Base-by-base conservation (phyloP, 345 rosid species). In the Aethionema arabicum region DNA sequence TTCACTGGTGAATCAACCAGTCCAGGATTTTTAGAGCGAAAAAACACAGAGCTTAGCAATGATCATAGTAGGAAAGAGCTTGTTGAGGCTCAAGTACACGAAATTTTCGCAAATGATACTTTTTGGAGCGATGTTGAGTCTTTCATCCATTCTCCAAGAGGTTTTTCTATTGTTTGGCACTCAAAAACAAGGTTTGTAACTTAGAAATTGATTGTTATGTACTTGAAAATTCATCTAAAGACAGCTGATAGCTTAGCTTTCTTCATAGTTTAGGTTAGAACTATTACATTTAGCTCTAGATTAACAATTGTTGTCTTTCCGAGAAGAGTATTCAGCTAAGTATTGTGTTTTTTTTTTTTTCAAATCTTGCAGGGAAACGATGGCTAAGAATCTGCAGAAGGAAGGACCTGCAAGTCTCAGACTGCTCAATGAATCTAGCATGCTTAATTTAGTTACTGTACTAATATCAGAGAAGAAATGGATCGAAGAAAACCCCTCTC, bases 381-480 rank as follows among this genome's bases (percentile, higher is more conserved):
- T 93, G 80, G 92, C 87, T 7, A 65, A 61, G 56, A 74, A 76
- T 69, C 70, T 93, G 63, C 83, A 64, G 67, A 80, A 75, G 76
- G 83, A 80, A 54, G 91, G 96, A 32, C 97, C 91, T 52, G 54
- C 55, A n/a, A 59, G 46, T 61, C 86, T 83, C 56, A 79, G 63
- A 83, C 76, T 72, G 40, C 80, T 90, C 45, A 32, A 52, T 15
- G 79, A 83, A 47, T 37, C 63, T 29, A 83, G 76, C 67, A 77
- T 83, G 52, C 79, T 85, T 71, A 72, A 71, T 47, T 69, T 93
- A 66, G 83, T 87, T 15, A 80, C 74, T 66, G 52, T 85, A 43
- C 42, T 90, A 69, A 84, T 87, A 69, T 76, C 79, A 6, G 75
- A 82, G 35, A 87, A 85, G 80, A 90, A 85, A 72, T 85, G 87